phyloP scores from a whole-genome alignment of 2,329 filamentous ascomycete species.

The Phyllosticta citrichinensis region DNA sequence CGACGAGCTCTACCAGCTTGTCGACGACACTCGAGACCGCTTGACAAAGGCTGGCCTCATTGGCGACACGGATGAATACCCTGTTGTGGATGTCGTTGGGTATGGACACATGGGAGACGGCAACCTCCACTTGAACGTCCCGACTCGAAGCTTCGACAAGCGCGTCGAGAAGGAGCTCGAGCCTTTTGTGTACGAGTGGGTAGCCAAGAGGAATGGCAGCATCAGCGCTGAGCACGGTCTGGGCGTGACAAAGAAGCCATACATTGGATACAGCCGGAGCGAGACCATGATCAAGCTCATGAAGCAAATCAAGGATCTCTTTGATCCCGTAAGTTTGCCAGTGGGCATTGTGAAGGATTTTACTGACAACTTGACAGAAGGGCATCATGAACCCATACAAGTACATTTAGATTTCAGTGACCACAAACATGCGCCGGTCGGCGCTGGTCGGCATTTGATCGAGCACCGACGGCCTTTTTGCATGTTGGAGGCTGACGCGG shows the following conservation, averaged over 20 bases:
- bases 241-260: slow-evolving; percentile 91
- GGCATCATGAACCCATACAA: slow-evolving; percentile 99
- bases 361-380: slow-evolving; percentile 48
- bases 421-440: neutral
- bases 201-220: slow-evolving; percentile 74
- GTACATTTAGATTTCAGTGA: slow-evolving; percentile 51
- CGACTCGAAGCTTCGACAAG: slow-evolving; percentile 74
- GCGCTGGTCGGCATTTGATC: neutral
- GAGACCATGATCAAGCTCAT: slow-evolving; percentile 82
- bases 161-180: slow-evolving; percentile 78
- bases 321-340: slow-evolving; percentile 67
- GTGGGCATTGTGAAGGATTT: neutral
- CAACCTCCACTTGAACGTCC: slow-evolving; percentile 88
- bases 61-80: slow-evolving; percentile 59
- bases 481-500: neutral
- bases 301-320: slow-evolving; percentile 89
- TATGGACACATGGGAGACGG: slow-evolving; percentile 98
- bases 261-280: slow-evolving; percentile 83
- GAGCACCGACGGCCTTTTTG: neutral
- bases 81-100: slow-evolving; percentile 82
- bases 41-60: slow-evolving; percentile 67
- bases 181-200: slow-evolving; percentile 97
- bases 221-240: slow-evolving; percentile 96
- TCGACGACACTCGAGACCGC: slow-evolving; percentile 70
- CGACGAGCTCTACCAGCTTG: slow-evolving; percentile 73